Evolutionary conservation across 768 basidiomycete species (phyloP).

Genomic region (Russula sp.): DNA sequence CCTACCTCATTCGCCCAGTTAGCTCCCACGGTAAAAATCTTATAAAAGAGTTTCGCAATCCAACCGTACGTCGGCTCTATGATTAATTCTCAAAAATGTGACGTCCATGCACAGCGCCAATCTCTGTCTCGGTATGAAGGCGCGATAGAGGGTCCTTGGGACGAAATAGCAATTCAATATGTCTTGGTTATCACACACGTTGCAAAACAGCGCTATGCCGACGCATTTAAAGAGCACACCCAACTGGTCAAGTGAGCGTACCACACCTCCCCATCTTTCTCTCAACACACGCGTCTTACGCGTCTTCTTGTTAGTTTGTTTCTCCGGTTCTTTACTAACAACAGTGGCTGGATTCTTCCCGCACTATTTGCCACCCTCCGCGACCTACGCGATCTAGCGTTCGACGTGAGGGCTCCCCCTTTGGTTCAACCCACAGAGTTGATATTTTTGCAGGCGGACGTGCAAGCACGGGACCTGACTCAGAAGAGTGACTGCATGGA

Average conservation of each 20-base stretch:
- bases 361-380: constrained; percentile 74
- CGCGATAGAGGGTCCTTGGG: constrained; percentile 69
- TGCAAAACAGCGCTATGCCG: constrained; percentile 54
- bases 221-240: constrained; percentile 78
- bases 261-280: not conserved
- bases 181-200: constrained; percentile 66
- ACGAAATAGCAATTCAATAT: constrained; percentile 80
- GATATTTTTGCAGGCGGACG: constrained; percentile 13
- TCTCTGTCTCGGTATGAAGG: constrained; percentile 44
- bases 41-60: constrained; percentile 62
- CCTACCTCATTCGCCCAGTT: constrained; percentile 68
- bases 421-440: not conserved
- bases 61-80: constrained; percentile 32
- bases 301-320: constrained; percentile 44
- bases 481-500: constrained; percentile 69
- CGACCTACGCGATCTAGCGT: constrained; percentile 79
- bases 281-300: not conserved
- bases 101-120: constrained; percentile 24
- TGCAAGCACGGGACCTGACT: constrained; percentile 34
- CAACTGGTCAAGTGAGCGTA: constrained; percentile 63
- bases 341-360: constrained; percentile 82
- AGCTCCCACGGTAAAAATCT: constrained; percentile 72
- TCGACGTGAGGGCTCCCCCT: constrained; percentile 48
- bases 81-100: not conserved
- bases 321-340: constrained; percentile 69